A percentile compares a stretch with the other conserved stretches of the same genome.
Evolutionary conservation across 129 eudicot species (phyloP).

Genomic region (Escallonia herrerae): DNA sequence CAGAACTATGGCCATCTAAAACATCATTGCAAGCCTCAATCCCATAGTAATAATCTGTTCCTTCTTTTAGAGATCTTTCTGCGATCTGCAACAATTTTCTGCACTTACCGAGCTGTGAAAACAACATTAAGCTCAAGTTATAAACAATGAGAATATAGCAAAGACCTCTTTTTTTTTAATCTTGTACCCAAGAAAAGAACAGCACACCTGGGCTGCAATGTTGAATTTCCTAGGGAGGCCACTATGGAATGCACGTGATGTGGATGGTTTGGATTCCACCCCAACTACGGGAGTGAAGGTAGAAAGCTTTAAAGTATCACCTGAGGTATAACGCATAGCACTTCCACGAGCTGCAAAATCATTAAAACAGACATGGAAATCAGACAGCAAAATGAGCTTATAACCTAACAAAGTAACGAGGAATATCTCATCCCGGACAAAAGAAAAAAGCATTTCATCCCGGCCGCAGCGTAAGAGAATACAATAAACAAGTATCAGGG

Average conservation of each 20-base stretch:
- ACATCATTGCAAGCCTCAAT: conserved; percentile 97
- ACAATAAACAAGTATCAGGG: too few relatives aligned
- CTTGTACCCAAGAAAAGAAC: background rate
- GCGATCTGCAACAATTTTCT: conserved; percentile 67
- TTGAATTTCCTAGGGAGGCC: conserved; percentile 35
- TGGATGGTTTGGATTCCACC: conserved; percentile 39
- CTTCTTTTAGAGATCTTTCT: conserved; percentile 66
- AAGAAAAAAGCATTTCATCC: too few relatives aligned
- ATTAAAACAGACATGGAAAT: background rate
- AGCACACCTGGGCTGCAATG: conserved; percentile 46
- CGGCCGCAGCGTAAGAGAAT: too few relatives aligned
- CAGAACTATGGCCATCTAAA: conserved; percentile 61
- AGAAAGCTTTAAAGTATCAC: conserved; percentile 52
- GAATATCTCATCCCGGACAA: too few relatives aligned
- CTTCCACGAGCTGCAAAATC: conserved; percentile 34
- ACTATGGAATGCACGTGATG: conserved; percentile 33
- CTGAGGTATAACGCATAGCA: conserved; percentile 58
- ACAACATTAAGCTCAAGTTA: background rate
- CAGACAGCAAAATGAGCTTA: too few relatives aligned
- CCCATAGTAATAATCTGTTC: conserved; percentile 54
- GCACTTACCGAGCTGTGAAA: conserved; percentile 62
- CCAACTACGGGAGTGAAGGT: conserved; percentile 48
- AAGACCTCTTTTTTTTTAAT: too few relatives aligned
- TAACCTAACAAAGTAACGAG: too few relatives aligned
- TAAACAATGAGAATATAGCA: background rate